phyloP scores from a whole-genome alignment of 306 rosid genomes.

The Argentina anserina region DNA sequence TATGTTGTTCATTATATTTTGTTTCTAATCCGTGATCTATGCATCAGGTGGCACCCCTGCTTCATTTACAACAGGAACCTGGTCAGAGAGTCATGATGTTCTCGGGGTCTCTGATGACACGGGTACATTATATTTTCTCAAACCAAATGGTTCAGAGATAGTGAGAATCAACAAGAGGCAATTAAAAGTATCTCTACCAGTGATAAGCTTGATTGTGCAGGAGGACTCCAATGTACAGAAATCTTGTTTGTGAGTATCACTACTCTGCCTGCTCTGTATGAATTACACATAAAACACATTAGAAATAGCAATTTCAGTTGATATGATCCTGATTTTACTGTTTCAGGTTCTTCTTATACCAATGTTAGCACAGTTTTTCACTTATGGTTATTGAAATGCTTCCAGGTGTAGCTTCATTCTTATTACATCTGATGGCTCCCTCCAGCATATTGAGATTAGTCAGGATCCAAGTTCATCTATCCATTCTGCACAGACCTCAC shows the following conservation, averaged over 20 bases:
- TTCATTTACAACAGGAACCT: constrained; percentile 76
- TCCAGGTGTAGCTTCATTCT: constrained; percentile 71
- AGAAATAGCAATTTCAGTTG: constrained; percentile 12
- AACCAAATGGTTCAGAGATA: constrained; percentile 69
- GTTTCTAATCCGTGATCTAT: constrained; percentile 25
- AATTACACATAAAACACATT: neutral
- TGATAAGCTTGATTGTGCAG: constrained; percentile 54
- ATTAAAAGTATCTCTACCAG: constrained; percentile 58
- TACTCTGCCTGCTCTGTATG: constrained; percentile 18
- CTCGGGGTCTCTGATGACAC: constrained; percentile 79
- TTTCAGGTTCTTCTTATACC: constrained; percentile 9
- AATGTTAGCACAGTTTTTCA: constrained; percentile 16
- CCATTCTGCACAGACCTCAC: constrained; percentile 31
- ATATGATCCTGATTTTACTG: constrained; percentile 25
- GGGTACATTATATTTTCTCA: constrained; percentile 72
- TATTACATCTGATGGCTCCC: constrained; percentile 71
- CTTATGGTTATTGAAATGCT: constrained; percentile 30
- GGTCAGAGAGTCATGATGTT: constrained; percentile 80
- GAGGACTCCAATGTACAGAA: constrained; percentile 37
- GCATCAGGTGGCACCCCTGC: constrained; percentile 51
- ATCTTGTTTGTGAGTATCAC: constrained; percentile 58
- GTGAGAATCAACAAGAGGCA: constrained; percentile 53
- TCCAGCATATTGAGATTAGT: constrained; percentile 70
- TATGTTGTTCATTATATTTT: neutral
- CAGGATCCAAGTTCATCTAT: constrained; percentile 55